Base-by-base conservation (phyloP, 2,329 filamentous ascomycete genomes). In the Verticillium zaregamsianum region DNA sequence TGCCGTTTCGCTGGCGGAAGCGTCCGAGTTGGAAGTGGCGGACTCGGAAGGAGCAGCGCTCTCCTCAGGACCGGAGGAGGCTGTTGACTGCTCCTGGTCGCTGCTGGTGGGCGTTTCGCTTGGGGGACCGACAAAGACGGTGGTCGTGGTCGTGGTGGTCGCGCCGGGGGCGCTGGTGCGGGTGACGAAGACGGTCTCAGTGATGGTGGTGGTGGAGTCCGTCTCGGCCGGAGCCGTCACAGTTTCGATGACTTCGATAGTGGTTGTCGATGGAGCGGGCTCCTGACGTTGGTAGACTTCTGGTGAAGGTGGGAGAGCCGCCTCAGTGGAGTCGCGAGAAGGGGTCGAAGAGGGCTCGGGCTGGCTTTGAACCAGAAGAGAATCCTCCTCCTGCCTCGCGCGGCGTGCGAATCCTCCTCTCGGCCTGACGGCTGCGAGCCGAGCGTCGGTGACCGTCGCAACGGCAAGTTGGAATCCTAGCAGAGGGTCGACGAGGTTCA, bases 401-500 rank as follows among this genome's bases (percentile, higher is more conserved):
- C 45, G 45, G n/a, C 45, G 60, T 12, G 32, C 37, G 23, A 40
- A 65, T 20, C 14, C 23, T 5, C 57, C 60, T 55, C 55, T 15
- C 14, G 31, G 35, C 32, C 57, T 57, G 28, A 57, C 45, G n/a
- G 23, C 64, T 64, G 12, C 61, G 20, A 9, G 65, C 64, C 2
- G 68, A 56, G 2, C 65, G 68, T 11, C 45, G n/a, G 66, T 66
- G 6, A 69, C 64, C 0, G 69, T 71, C 0, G 66, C 66, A 5
- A 64, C 66, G 28, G 63, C 66, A 54, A 69, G 70, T 28, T 70
- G 63, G 11, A 69, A 69, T n/a, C 60, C 61, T 14, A 67, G 55
- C 8, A 60, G 33, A 3, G 70, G 70, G 45, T 71, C 63, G 45
- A 69, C 20, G 17, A 70, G 63, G 5, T 70, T 72, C 49, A 74